Evolutionary conservation across 257 asterid species (phyloP).

Genomic region (Lithospermum erythrorhizon): DNA sequence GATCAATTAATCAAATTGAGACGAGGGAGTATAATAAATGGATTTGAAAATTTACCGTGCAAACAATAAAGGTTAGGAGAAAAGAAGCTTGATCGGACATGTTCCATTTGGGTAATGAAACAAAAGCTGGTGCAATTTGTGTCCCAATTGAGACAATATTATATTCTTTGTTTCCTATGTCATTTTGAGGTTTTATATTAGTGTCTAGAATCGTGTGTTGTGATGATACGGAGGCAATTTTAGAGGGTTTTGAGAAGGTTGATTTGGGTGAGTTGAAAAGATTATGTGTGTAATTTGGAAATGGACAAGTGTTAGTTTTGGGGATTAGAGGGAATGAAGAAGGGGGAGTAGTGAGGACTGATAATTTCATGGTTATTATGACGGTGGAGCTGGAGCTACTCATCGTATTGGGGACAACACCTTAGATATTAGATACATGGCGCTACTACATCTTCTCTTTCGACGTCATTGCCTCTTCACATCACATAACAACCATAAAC

Average conservation of each 20-base stretch:
- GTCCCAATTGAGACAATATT: constrained; percentile 35
- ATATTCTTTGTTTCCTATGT: constrained; percentile 21
- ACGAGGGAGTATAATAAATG: background rate
- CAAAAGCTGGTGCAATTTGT: constrained; percentile 27
- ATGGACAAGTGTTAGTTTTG: background rate
- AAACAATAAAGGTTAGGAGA: constrained; percentile 57
- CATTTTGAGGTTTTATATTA: background rate
- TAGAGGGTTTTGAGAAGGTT: background rate
- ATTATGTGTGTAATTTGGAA: background rate
- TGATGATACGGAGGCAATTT: no score
- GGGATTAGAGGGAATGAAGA: background rate
- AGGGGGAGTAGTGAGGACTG: background rate
- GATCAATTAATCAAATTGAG: no score
- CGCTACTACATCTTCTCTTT: no score
- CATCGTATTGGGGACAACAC: no score
- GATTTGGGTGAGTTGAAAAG: background rate
- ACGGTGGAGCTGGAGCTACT: no score
- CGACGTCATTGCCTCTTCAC: no score
- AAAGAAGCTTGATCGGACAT: constrained; percentile 52
- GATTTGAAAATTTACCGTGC: constrained; percentile 26
- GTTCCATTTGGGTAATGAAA: constrained; percentile 41
- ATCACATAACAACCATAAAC: no score
- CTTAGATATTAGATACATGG: no score
- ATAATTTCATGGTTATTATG: background rate
- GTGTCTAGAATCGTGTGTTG: background rate